A percentile compares a stretch with the other conserved stretches of the same genome.
Conservation (phyloP, 2,329 filamentous ascomycete species). For the Botrytis cinerea region DNA sequence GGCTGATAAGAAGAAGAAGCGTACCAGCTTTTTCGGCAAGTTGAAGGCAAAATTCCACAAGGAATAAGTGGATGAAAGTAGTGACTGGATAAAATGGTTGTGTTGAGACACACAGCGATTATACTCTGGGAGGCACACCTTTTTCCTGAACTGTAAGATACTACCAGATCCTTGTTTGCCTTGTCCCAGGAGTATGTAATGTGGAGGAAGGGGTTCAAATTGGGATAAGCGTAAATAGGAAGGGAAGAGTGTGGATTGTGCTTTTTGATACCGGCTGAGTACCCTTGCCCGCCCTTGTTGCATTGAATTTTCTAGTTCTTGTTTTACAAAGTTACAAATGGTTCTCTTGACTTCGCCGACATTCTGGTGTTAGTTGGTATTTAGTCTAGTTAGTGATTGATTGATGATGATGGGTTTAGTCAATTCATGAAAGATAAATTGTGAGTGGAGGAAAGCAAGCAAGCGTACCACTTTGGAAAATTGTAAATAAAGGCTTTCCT, state of each 20-base stretch:
- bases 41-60: conserved; percentile 55
- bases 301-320: conserved; percentile 23
- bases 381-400: conserved; percentile 20
- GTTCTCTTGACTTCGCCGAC: conserved; percentile 26
- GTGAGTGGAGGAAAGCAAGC: conserved; percentile 15
- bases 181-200: conserved; percentile 21
- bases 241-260: conserved; percentile 11
- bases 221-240: conserved; percentile 15
- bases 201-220: conserved; percentile 20
- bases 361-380: conserved; percentile 20
- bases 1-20: conserved; percentile 43
- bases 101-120: conserved; percentile 16
- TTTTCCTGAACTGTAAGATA: conserved; percentile 26
- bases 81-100: conserved; percentile 8
- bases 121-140: conserved; percentile 20
- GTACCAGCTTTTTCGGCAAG: conserved; percentile 45
- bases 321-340: conserved; percentile 26
- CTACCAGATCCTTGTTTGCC: conserved; percentile 20
- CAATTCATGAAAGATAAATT: conserved; percentile 21
- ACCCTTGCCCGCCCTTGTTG: conserved; percentile 24
- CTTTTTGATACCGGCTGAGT: conserved; percentile 27
- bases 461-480: conserved; percentile 25
- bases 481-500: conserved; percentile 21
- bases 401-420: conserved; percentile 14
- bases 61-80: conserved; percentile 31